phyloP scores from a whole-genome alignment of 306 rosid species.

The Cicer chorassanicum region DNA sequence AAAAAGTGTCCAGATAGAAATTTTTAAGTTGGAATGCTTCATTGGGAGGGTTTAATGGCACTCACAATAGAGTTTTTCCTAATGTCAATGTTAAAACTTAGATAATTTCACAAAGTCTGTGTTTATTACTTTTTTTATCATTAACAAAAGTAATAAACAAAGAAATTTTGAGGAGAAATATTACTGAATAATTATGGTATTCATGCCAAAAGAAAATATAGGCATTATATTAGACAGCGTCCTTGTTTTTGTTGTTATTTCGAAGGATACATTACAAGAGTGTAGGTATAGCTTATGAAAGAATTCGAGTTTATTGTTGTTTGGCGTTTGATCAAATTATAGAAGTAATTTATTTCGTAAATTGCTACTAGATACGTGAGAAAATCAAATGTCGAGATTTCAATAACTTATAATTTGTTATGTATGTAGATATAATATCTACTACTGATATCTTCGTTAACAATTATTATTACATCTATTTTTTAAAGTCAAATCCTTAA shows the following conservation, averaged over 20 bases:
- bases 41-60: conserved; percentile 13
- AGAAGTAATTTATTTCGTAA: no score
- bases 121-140: not conserved
- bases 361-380: no score
- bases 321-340: not conserved
- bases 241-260: not conserved
- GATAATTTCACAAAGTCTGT: not conserved
- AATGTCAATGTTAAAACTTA: conserved; percentile 23
- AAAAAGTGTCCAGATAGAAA: conserved; percentile 7
- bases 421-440: no score
- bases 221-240: not conserved
- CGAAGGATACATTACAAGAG: not conserved
- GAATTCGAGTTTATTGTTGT: not conserved
- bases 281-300: not conserved
- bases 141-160: not conserved
- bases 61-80: conserved; percentile 7
- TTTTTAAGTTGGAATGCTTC: conserved; percentile 18
- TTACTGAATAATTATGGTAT: not conserved
- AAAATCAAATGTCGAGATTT: no score
- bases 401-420: no score
- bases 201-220: not conserved
- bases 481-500: no score
- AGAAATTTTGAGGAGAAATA: not conserved
- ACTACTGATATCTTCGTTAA: no score
- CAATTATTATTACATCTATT: no score